These are phyloP conservation scores for Flaveria ramosissima DNA, from an alignment of 129 eudicot species.

Conservation along the genomic window DNA sequence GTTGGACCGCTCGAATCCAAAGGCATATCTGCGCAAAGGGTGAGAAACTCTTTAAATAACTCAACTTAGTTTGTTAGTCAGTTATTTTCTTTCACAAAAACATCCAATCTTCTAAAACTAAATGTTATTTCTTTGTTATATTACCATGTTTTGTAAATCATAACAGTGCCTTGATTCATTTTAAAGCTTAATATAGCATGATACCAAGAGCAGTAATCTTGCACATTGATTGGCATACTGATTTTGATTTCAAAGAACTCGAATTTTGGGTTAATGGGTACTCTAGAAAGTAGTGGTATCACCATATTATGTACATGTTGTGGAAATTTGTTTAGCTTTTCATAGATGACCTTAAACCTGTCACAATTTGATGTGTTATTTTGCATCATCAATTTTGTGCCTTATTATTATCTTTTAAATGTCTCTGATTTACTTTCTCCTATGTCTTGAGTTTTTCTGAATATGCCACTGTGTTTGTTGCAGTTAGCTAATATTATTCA, in stretches of 20 bases:
- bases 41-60: constrained; percentile 31
- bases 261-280: not conserved
- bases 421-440: not conserved
- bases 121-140: not conserved
- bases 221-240: not conserved
- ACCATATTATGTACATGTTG: not conserved
- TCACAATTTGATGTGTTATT: not conserved
- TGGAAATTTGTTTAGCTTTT: not conserved
- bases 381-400: not conserved
- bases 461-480: not conserved
- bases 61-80: constrained; percentile 1
- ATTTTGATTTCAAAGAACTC: too few relatives aligned
- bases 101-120: not conserved
- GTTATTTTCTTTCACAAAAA: not conserved
- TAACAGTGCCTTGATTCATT: not conserved
- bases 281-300: not conserved
- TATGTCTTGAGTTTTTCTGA: not conserved
- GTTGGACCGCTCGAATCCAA: constrained; percentile 58
- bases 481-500: constrained; percentile 1
- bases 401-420: not conserved
- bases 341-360: not conserved
- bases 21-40: constrained; percentile 84
- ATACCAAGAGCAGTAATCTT: not conserved
- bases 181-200: constrained; percentile 12
- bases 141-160: constrained; percentile 3